phyloP scores from a whole-genome alignment of 148 eudicot species.

The Nyssa sinensis region DNA sequence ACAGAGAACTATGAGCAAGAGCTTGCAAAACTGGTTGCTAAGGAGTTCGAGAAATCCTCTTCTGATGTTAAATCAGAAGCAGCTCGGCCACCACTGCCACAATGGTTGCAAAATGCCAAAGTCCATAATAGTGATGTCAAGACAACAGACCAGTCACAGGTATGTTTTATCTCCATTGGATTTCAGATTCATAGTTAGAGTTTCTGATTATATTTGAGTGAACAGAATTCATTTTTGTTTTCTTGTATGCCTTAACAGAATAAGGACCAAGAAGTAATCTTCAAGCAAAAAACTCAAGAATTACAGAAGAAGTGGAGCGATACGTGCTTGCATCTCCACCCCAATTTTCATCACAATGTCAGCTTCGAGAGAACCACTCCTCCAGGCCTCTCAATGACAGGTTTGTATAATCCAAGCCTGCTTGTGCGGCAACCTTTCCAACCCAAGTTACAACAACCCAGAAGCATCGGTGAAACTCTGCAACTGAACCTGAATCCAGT shows the following conservation, averaged over 20 bases:
- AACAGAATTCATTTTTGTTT: neutral
- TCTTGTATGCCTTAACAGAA: conserved; percentile 33
- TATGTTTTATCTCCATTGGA: conserved; percentile 17
- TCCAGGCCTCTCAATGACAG: conserved; percentile 49
- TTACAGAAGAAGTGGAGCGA: conserved; percentile 90
- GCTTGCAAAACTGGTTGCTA: conserved; percentile 39
- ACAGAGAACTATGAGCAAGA: conserved; percentile 62
- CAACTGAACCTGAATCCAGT: conserved; percentile 41
- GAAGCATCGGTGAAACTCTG: conserved; percentile 37
- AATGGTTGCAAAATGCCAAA: conserved; percentile 77
- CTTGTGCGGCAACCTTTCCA: conserved; percentile 47
- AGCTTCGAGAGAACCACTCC: conserved; percentile 43
- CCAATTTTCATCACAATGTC: conserved; percentile 50
- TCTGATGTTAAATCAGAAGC: conserved; percentile 43
- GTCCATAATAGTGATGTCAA: conserved; percentile 23
- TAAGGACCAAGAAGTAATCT: conserved; percentile 49
- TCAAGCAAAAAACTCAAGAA: conserved; percentile 66
- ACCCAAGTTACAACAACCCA: conserved; percentile 44
- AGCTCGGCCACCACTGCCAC: conserved; percentile 49
- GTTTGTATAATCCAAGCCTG: conserved; percentile 58
- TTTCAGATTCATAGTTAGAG: neutral
- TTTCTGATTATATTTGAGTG: neutral
- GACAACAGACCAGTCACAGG: conserved; percentile 42
- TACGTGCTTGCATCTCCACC: conserved; percentile 69
- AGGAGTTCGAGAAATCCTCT: conserved; percentile 49